Conservation (phyloP, 176 grass and related monocot genomes). For the Olyra latifolia region DNA sequence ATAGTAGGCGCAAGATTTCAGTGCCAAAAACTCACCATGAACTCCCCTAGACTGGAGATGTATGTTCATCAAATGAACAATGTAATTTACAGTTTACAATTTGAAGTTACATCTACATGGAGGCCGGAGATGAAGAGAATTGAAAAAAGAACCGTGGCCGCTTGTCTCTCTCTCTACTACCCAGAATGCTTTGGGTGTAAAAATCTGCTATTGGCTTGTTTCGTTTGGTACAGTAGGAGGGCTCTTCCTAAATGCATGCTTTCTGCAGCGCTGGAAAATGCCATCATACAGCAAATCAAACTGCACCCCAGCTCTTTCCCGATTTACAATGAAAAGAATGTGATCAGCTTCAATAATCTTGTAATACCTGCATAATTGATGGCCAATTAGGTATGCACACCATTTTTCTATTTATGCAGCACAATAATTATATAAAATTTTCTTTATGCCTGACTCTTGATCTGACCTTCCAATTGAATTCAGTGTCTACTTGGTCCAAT, state of each 20-base stretch:
- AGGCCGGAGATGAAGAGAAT: conserved; percentile 1
- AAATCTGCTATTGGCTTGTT: conserved; percentile 53
- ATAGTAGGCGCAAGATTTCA: neutral
- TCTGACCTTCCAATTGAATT: neutral
- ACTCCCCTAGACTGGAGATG: neutral
- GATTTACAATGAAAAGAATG: conserved; percentile 94
- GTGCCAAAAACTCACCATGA: neutral
- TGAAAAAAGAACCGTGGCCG: neutral
- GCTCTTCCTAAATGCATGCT: conserved; percentile 64
- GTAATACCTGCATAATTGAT: conserved; percentile 65
- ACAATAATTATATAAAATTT: neutral
- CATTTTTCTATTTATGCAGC: neutral
- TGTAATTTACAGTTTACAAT: conserved; percentile 36
- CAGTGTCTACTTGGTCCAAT: neutral
- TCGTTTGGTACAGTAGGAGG: conserved; percentile 61
- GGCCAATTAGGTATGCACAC: neutral
- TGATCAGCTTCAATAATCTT: conserved; percentile 97
- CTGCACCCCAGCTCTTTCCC: conserved; percentile 92
- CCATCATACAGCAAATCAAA: conserved; percentile 93
- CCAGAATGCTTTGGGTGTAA: conserved; percentile 25
- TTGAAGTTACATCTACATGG: conserved; percentile 14
- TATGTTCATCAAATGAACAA: conserved; percentile 13
- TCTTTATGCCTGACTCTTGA: neutral
- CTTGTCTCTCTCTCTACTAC: conserved; percentile 29
- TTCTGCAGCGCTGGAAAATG: conserved; percentile 95